These are phyloP conservation scores for Leersia perrieri DNA, from an alignment of 176 grass and related monocot species.

Conservation along the genomic window DNA sequence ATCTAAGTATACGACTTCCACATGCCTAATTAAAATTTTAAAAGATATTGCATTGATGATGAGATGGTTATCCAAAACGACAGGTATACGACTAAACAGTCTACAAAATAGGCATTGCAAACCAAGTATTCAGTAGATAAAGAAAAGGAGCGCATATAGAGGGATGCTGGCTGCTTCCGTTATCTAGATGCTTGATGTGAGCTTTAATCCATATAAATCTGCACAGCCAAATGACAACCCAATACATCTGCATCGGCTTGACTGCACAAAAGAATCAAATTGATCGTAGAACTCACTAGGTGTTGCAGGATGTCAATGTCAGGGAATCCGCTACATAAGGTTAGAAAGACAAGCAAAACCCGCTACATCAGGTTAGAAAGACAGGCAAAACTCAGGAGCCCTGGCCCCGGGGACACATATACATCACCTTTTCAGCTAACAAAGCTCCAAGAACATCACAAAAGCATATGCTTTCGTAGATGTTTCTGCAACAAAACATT, in stretches of 20 bases:
- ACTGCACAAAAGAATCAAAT: background rate
- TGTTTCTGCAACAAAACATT: background rate
- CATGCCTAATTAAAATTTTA: background rate
- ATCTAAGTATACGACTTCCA: background rate
- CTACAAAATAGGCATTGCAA: too few relatives aligned
- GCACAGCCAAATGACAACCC: background rate
- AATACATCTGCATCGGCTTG: background rate
- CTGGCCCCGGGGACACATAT: background rate
- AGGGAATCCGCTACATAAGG: background rate
- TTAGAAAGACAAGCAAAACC: background rate
- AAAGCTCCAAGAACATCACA: background rate
- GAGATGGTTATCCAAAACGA: background rate
- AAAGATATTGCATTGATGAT: background rate
- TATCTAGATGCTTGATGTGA: background rate
- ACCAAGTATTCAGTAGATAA: too few relatives aligned
- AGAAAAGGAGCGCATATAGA: too few relatives aligned
- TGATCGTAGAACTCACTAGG: background rate
- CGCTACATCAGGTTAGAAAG: background rate
- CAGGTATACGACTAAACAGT: too few relatives aligned
- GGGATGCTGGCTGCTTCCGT: too few relatives aligned
- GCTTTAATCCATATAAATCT: background rate
- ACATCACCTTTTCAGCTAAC: background rate
- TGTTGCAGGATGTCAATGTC: background rate
- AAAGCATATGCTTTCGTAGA: too few relatives aligned
- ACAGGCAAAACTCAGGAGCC: background rate